Base-by-base conservation (phyloP, 371 early-diverging fungal genomes). In the Funneliformis caledonium region DNA sequence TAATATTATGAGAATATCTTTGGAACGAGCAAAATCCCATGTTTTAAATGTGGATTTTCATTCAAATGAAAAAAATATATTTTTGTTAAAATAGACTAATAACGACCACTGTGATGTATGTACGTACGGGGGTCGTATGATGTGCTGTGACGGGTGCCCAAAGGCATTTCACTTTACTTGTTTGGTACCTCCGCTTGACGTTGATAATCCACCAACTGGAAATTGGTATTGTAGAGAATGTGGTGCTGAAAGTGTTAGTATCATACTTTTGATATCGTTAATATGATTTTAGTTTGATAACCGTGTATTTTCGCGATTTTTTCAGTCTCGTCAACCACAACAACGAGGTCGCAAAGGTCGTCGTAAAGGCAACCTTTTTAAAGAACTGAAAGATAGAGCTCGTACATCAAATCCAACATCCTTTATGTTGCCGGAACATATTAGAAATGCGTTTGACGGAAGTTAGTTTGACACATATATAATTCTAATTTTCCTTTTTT, bases 141-240 rank as follows among this genome's bases (percentile, higher is more conserved):
- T 94, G 72, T 94, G 94, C 80, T 94, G 94, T 82, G 94, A 94
- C 82, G 86, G 85, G 11, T 94, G 94, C 77, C 94, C 94, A 31
- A 89, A 88, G 68, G 91, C 91, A 11, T 94, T 92, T 82, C 94
- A 94, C 82, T 93, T 94, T 81, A 83, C 89, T 8, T 94, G 94
- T 79, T 85, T 92, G 10, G 89, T 93, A 62, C 94, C 94, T 19
- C 94, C 94, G 7, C 85, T 94, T 85, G 86, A 90, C 59, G 80
- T 81, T 16, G 86, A 86, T 42, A 86, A 87, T 33, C 86, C 92
- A 10, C 82, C 89, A 8, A 87, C 86, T 78, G 89, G 84, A 42
- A 83, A 89, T 72, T 94, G 94, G 94, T 93, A 86, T 83, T 94
- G 94, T 82, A 85, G 85, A 31, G 87, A 86, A 70, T 94, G 94